phyloP scores from a whole-genome alignment of 306 rosid species.

The Vigna mungo region DNA sequence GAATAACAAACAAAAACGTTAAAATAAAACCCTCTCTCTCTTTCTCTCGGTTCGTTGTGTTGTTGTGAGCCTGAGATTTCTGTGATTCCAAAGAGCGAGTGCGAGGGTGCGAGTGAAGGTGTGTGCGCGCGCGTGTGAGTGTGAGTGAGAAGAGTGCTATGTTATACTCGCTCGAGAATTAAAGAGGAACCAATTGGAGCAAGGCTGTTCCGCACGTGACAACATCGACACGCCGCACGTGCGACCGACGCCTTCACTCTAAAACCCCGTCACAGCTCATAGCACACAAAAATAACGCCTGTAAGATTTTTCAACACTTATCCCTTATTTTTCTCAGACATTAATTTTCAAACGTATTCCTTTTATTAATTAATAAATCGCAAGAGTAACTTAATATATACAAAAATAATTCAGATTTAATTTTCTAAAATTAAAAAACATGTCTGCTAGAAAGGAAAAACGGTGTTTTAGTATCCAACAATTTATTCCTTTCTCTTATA shows the following conservation, averaged over 20 bases:
- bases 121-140: slow-evolving; percentile 24
- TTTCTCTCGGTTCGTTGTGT: neutral
- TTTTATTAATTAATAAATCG: too few species aligned
- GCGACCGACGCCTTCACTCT: slow-evolving; percentile 73
- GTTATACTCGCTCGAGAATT: slow-evolving; percentile 35
- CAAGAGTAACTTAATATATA: neutral
- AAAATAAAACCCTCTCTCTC: slow-evolving; percentile 6
- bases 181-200: slow-evolving; percentile 50
- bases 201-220: slow-evolving; percentile 56
- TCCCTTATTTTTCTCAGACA: neutral
- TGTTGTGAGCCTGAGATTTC: slow-evolving; percentile 53
- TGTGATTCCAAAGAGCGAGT: slow-evolving; percentile 52
- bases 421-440: neutral
- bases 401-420: neutral
- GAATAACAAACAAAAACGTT: slow-evolving; percentile 36
- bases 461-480: neutral
- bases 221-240: slow-evolving; percentile 51
- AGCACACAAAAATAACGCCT: slow-evolving; percentile 39
- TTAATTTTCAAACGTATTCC: neutral
- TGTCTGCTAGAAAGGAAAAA: neutral
- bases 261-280: slow-evolving; percentile 42
- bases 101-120: neutral
- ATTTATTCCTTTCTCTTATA: neutral
- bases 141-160: slow-evolving; percentile 25
- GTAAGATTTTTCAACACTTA: slow-evolving; percentile 12